Evolutionary conservation across 257 asterid genomes (phyloP), one percentile per base, ranked within the genome.

Genomic region (Nicotiana knightiana): DNA sequence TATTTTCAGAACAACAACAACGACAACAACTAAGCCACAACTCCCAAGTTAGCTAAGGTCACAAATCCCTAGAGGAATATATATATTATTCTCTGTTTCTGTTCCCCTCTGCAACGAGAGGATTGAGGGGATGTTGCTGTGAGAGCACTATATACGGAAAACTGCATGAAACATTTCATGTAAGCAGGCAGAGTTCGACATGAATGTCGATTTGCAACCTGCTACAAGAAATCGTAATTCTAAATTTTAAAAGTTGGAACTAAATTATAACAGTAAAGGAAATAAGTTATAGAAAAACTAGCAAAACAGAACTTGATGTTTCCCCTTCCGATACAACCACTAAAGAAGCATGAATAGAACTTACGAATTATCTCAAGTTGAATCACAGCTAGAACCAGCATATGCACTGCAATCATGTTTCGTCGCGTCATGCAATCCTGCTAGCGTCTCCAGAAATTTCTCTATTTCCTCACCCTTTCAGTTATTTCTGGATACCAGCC

Each of bases 111-210:
- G 58, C 58, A 70, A 43, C 5, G 59, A 70, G 78, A 43, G 37
- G 59, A 70, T 70, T n/a, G 35, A 70, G 35, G 6, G 43, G 58
- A 43, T 70, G 58, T 70, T 70, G n/a, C 32, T 43, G 58, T 70
- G 37, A 70, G 58, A 43, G 46, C n/a, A 11, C 46, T 43, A 70
- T 43, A n/a, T 21, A 70, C 12, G 35, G 57, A 10, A 18, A 68
- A 39, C 77, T 67, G 54, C 76, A 35, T 18, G 76, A 67, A 67
- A 37, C 76, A 67, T 35, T 67, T 67, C 76, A 37, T 67, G 35
- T 67, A 67, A 35, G 30, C 4, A 67, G 30, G 76, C 76, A 18
- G 54, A 67, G 17, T 67, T 37, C 18, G 39, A 37, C 32, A 37
- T 67, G 39, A 67, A 67, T 67, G 54, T 16, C 32, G 32, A 18